phyloP scores from a whole-genome alignment of 73 alveolate species.

The Paramecium caudatum region DNA sequence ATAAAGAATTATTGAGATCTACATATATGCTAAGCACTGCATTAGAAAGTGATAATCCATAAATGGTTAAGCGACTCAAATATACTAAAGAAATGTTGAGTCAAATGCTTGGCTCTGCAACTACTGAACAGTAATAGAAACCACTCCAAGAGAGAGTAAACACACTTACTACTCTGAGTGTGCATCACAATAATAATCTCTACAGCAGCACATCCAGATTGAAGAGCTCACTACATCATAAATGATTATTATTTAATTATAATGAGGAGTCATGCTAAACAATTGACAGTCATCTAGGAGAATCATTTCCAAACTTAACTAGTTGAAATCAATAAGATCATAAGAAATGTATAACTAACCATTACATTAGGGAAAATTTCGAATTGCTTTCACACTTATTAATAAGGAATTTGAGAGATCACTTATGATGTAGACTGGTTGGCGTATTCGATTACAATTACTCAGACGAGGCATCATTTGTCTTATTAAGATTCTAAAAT shows the following conservation, averaged over 20 bases:
- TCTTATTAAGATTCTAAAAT: not conserved
- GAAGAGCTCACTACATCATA: slow-evolving; percentile 22
- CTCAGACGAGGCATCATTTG: slow-evolving; percentile 36
- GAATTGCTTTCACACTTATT: not conserved
- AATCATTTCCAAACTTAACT: not conserved
- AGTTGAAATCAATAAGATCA: not conserved
- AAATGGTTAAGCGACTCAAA: slow-evolving; percentile 96
- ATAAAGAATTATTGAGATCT: slow-evolving; percentile 95
- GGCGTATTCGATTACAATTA: slow-evolving; percentile 11
- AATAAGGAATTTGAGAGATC: slow-evolving; percentile 39
- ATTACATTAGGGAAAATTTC: not conserved
- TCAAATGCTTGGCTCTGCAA: not conserved
- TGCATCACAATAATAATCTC: not conserved
- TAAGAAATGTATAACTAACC: not conserved
- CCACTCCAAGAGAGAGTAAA: slow-evolving; percentile 34
- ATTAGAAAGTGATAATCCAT: slow-evolving; percentile 90
- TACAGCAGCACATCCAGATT: slow-evolving; percentile 47
- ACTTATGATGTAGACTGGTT: slow-evolving; percentile 5
- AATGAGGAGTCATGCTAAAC: slow-evolving; percentile 16
- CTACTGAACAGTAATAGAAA: not conserved
- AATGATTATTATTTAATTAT: slow-evolving; percentile 11
- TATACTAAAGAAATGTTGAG: slow-evolving; percentile 90
- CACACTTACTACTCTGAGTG: not conserved
- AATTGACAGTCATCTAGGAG: not conserved
- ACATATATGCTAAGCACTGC: slow-evolving; percentile 92